Conservation (phyloP, 2,329 filamentous ascomycete genomes). For the Ceratocystiopsis brevicomis region DNA sequence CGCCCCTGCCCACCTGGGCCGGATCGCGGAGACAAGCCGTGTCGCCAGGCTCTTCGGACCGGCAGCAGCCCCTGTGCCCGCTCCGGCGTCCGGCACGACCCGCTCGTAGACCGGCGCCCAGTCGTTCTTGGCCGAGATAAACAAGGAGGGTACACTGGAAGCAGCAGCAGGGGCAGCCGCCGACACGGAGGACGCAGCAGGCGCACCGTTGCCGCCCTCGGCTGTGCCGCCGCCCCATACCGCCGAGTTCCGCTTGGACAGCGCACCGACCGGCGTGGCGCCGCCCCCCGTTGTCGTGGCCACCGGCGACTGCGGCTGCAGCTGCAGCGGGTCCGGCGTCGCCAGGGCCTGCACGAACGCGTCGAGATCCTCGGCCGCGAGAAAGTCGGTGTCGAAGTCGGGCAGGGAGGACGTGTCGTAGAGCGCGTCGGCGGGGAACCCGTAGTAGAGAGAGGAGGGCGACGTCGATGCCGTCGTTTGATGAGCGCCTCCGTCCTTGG, state of each 20-base stretch:
- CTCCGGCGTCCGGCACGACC: slow-evolving; percentile 19
- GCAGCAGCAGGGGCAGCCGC: slow-evolving; percentile 8
- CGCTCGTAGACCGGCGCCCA: slow-evolving; percentile 78
- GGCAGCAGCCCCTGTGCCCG: not conserved
- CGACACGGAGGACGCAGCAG: slow-evolving; percentile 2
- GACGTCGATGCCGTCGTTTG: not conserved
- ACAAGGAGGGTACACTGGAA: slow-evolving; percentile 19
- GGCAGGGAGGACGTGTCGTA: slow-evolving; percentile 55
- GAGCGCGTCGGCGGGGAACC: slow-evolving; percentile 37
- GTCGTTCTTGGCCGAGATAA: slow-evolving; percentile 84
- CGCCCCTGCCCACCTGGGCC: no score
- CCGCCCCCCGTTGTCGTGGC: slow-evolving; percentile 16
- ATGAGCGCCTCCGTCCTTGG: no score
- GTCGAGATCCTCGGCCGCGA: slow-evolving; percentile 50
- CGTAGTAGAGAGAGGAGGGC: slow-evolving; percentile 20
- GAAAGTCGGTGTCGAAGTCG: slow-evolving; percentile 64
- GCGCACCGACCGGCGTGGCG: slow-evolving; percentile 6
- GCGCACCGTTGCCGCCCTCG: no score
- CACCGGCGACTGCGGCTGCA: slow-evolving; percentile 23
- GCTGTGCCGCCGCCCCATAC: no score
- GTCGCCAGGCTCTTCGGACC: no score
- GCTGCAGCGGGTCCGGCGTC: slow-evolving; percentile 59
- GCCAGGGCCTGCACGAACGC: slow-evolving; percentile 66
- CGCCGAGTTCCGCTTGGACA: slow-evolving; percentile 23
- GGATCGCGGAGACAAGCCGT: no score